Evolutionary conservation across 129 eudicot species (phyloP), one percentile per base, ranked within the genome.

Genomic region (Escallonia herrerae): DNA sequence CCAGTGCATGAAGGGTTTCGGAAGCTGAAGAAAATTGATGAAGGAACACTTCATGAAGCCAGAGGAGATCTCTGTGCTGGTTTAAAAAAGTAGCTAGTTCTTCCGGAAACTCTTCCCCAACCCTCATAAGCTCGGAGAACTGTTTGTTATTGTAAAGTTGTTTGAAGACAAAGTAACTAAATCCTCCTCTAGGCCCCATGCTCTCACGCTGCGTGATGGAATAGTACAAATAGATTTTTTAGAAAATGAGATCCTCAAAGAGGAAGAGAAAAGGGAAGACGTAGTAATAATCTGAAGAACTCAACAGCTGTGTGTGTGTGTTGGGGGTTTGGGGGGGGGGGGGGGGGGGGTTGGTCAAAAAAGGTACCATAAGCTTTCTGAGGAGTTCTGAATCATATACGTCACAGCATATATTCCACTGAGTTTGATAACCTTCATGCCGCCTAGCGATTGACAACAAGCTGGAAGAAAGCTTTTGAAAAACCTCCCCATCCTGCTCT

Each of bases 131-230:
- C 77, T 83, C 85, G 22, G 95, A 80, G n/a, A 74, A 78, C 49
- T 93, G 84, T 65, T 74, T 86, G 72, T 67, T 78, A 63, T 77
- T 78, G 74, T 85, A 74, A 70, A 93, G 77, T 83, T 93, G 91
- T 68, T 88, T 66, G 64, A 86, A 93, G 68, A 89, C 96, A 45
- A 81, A 93, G 82, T 84, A 64, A 63, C 96, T 81, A 63, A 85
- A 93, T 51, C 98, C 98, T 71, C 98, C 91, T 74, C 75, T 93
- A 11, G 95, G 91, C 33, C 98, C 98, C 91, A 86, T 77, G 79
- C 96, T 89, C 70, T 89, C 90, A 66, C 80, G 87, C 98, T 93
- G 86, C 78, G 70, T 22, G 33, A 22, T 22, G 33, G 43, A 52
- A 69, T 3, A 74, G 14, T 53, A 76, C 14, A 64, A 8, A 63